Evolutionary conservation across 495 filamentous ascomycete species (phyloP).

Genomic region (Letharia columbiana): DNA sequence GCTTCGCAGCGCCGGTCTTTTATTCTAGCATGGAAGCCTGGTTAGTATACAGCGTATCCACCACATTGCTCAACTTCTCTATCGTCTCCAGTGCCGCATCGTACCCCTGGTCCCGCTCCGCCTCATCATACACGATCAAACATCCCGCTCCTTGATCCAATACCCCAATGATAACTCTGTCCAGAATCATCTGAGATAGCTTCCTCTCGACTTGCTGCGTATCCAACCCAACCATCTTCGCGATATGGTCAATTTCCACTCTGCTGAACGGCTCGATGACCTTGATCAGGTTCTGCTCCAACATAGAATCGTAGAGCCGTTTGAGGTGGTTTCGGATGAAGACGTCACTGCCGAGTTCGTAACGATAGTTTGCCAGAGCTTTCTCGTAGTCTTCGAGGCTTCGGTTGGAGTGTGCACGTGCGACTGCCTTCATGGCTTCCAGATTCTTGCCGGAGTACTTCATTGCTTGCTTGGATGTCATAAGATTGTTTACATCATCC

Average conservation of each 20-base stretch:
- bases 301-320: constrained; percentile 91
- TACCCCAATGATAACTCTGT: constrained; percentile 96
- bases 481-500: constrained; percentile 87
- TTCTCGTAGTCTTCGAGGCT: constrained; percentile 94
- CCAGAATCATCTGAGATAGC: constrained; percentile 96
- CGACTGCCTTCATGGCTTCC: constrained; percentile 98
- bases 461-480: constrained; percentile 88
- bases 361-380: constrained; percentile 77
- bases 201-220: constrained; percentile 96
- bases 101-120: constrained; percentile 83
- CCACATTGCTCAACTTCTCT: constrained; percentile 93
- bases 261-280: constrained; percentile 97
- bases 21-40: constrained; percentile 93
- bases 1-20: neutral
- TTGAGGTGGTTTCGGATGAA: constrained; percentile 95
- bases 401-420: constrained; percentile 86
- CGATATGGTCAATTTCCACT: constrained; percentile 93
- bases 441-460: constrained; percentile 91
- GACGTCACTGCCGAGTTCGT: constrained; percentile 81
- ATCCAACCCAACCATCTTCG: constrained; percentile 93
- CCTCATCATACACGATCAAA: constrained; percentile 94
- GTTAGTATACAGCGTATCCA: constrained; percentile 94
- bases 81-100: constrained; percentile 91
- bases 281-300: constrained; percentile 98
- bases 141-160: constrained; percentile 96